Percentiles rank a stretch among this genome's conserved stretches.
phyloP scores from a whole-genome alignment of 441 rosid genomes.

The Kokia cookei region DNA sequence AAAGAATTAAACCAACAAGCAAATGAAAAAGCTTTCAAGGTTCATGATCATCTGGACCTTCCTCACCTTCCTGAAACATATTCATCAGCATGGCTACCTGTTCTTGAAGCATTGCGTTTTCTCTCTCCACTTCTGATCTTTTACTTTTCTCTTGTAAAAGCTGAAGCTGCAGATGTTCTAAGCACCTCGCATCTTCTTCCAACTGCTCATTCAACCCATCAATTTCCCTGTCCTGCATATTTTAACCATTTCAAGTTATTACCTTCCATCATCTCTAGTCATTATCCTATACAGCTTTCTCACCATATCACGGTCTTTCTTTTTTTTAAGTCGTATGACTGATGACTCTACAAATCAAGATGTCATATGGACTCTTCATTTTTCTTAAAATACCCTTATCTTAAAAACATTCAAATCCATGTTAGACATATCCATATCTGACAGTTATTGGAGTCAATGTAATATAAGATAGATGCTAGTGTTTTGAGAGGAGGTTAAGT shows the following conservation, averaged over 20 bases:
- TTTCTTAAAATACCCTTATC: no score
- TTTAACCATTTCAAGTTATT: background rate
- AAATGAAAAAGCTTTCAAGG: conserved; percentile 23
- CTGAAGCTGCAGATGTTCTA: conserved; percentile 86
- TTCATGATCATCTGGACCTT: conserved; percentile 30
- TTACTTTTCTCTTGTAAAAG: conserved; percentile 76
- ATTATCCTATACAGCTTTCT: background rate
- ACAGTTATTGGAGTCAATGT: background rate
- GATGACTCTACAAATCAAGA: background rate
- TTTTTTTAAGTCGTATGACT: no score
- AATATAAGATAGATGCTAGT: background rate
- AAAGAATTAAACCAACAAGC: conserved; percentile 21
- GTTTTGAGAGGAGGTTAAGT: background rate
- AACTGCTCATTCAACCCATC: conserved; percentile 89
- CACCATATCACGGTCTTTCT: background rate
- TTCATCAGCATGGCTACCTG: conserved; percentile 78
- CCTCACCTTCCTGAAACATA: conserved; percentile 71
- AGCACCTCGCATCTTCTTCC: conserved; percentile 75
- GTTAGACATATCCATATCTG: background rate
- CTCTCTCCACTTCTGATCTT: conserved; percentile 75
- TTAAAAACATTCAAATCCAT: background rate
- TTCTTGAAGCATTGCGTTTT: conserved; percentile 72
- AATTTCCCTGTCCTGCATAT: conserved; percentile 79
- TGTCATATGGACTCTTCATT: background rate
- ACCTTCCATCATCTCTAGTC: no score